Evolutionary conservation across 768 basidiomycete species (phyloP).

Genomic region (Kwoniella botswanensis): DNA sequence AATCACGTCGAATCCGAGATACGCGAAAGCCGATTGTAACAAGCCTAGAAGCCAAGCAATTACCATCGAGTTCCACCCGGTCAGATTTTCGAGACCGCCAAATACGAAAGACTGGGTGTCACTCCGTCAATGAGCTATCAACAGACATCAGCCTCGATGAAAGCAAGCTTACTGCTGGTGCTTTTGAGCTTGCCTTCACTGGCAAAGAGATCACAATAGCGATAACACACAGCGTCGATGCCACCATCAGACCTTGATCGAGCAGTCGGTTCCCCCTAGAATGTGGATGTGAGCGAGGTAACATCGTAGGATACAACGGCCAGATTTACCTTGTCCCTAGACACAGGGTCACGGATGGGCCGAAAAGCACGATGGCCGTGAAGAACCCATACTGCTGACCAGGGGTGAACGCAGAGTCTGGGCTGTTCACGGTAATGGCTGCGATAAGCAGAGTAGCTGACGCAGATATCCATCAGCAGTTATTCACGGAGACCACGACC

Average conservation of each 20-base stretch:
- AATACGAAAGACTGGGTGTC: slow-evolving; percentile 34
- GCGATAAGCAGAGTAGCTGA: slow-evolving; percentile 13
- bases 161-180: slow-evolving; percentile 20
- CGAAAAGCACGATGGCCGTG: slow-evolving; percentile 15
- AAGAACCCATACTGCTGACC: slow-evolving; percentile 27
- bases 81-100: slow-evolving; percentile 27
- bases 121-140: neutral
- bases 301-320: too few relatives aligned
- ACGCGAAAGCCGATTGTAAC: slow-evolving; percentile 29
- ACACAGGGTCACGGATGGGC: slow-evolving; percentile 3
- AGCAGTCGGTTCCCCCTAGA: slow-evolving; percentile 2
- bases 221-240: slow-evolving; percentile 13
- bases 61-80: slow-evolving; percentile 38
- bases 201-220: slow-evolving; percentile 28
- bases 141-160: neutral
- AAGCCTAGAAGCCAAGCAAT: slow-evolving; percentile 37
- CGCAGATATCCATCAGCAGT: neutral
- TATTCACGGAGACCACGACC: neutral
- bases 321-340: slow-evolving; percentile 9
- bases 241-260: slow-evolving; percentile 12
- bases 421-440: slow-evolving; percentile 19
- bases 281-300: neutral
- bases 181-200: slow-evolving; percentile 21
- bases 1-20: slow-evolving; percentile 40
- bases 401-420: slow-evolving; percentile 16